phyloP scores from a whole-genome alignment of 805 yeast species.

The Pichia occidentalis region DNA sequence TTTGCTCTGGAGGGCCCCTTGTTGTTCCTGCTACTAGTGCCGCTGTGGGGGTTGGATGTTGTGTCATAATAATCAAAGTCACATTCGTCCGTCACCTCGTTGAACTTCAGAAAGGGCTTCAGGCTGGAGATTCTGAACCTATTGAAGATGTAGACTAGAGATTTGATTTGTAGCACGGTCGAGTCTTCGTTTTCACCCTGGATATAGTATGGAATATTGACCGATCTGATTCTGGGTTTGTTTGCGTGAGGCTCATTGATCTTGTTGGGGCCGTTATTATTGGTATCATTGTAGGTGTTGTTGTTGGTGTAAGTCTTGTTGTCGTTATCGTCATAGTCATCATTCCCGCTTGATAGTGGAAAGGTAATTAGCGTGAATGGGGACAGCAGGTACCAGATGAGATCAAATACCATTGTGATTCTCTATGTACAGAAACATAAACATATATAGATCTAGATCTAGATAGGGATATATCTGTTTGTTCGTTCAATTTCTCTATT shows the following conservation, averaged over 20 bases:
- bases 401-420: too few species aligned
- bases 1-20: conserved; percentile 8
- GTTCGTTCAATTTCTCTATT: too few species aligned
- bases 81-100: conserved; percentile 15
- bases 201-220: conserved; percentile 43
- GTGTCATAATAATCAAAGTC: conserved; percentile 9
- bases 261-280: too few species aligned
- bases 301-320: too few species aligned
- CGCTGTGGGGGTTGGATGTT: too few species aligned
- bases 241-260: too few species aligned
- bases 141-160: conserved; percentile 50
- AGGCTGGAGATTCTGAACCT: conserved; percentile 12
- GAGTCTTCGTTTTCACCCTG: conserved; percentile 48
- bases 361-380: conserved; percentile 7
- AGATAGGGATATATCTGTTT: too few species aligned
- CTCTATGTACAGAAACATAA: too few species aligned
- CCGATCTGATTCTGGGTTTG: conserved; percentile 19
- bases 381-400: conserved; percentile 9
- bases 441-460: too few species aligned
- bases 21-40: not conserved
- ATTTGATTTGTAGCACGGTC: conserved; percentile 54
- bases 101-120: conserved; percentile 33
- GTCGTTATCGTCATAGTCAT: not conserved
- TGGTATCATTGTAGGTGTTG: too few species aligned
- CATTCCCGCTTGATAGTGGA: conserved; percentile 2